Evolutionary conservation across 2,329 filamentous ascomycete species (phyloP).

Genomic region (Dendryphion nanum): DNA sequence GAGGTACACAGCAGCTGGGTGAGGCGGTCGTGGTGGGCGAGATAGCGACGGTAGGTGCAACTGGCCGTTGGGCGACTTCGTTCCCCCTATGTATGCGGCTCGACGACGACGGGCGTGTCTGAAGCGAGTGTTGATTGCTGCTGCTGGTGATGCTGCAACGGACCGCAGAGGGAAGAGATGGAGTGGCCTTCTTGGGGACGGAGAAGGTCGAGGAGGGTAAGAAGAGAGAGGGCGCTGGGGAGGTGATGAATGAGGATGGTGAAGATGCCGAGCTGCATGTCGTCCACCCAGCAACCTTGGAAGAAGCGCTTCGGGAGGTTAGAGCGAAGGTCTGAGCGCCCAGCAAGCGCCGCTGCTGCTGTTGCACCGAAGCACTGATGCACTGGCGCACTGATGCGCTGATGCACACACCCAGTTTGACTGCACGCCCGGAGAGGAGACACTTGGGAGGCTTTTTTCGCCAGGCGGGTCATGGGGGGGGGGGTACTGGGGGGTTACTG

Average conservation of each 20-base stretch:
- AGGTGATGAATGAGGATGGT: conserved; percentile 35
- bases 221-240: conserved; percentile 16
- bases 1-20: too few species aligned
- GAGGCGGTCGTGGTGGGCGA: conserved; percentile 16
- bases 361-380: too few species aligned
- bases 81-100: too few species aligned
- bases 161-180: conserved; percentile 20
- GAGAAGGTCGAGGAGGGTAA: conserved; percentile 37
- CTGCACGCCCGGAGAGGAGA: too few species aligned
- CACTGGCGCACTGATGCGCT: neutral
- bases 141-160: too few species aligned
- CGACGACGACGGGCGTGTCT: too few species aligned
- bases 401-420: too few species aligned
- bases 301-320: conserved; percentile 4
- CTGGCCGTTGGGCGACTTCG: neutral
- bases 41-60: neutral
- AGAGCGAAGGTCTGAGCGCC: conserved; percentile 1
- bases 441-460: too few species aligned
- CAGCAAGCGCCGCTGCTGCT: conserved; percentile 27
- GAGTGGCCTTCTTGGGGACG: conserved; percentile 38
- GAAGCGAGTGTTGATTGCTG: neutral
- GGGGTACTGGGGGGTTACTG: too few species aligned
- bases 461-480: too few species aligned
- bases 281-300: conserved; percentile 13
- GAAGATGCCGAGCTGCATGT: conserved; percentile 33